Conservation (phyloP, 768 basidiomycete genomes). For the Mrakia frigida region DNA sequence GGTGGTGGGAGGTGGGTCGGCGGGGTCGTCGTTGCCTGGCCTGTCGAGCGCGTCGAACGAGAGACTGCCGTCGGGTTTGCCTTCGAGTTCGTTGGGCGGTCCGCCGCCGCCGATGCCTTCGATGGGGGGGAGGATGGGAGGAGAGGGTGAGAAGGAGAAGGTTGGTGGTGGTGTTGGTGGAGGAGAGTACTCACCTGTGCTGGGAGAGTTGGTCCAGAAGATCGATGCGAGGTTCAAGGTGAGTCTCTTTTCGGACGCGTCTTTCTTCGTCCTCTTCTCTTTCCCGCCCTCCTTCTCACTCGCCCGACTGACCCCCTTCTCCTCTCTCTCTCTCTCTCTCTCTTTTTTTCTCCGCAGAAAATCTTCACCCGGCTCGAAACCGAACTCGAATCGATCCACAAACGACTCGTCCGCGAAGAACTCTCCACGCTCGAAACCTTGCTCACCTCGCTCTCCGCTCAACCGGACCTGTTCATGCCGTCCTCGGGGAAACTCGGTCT, state of each 20-base stretch:
- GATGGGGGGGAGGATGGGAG: no score
- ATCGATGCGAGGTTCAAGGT: conserved; percentile 21
- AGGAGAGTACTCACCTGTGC: background rate
- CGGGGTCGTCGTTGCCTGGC: background rate
- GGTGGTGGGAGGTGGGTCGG: background rate
- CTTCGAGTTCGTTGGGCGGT: background rate
- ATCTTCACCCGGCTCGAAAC: conserved; percentile 6
- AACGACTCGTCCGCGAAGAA: conserved; percentile 17
- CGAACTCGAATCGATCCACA: conserved; percentile 13
- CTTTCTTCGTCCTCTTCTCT: background rate
- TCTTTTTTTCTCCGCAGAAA: background rate
- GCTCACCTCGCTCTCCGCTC: conserved; percentile 1
- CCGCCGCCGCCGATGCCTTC: background rate
- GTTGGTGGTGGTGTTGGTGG: background rate
- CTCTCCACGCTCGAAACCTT: conserved; percentile 13
- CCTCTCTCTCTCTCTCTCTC: background rate
- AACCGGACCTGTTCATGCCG: conserved; percentile 7
- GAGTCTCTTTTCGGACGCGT: background rate
- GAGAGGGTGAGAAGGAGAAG: background rate
- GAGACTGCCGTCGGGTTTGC: background rate
- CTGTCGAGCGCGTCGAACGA: background rate
- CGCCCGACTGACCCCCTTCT: background rate
- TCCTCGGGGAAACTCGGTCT: background rate
- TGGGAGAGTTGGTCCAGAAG: conserved; percentile 16
- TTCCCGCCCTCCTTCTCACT: background rate